Base-by-base conservation (phyloP, 2,329 filamentous ascomycete species). In the Colletotrichum sp. region DNA sequence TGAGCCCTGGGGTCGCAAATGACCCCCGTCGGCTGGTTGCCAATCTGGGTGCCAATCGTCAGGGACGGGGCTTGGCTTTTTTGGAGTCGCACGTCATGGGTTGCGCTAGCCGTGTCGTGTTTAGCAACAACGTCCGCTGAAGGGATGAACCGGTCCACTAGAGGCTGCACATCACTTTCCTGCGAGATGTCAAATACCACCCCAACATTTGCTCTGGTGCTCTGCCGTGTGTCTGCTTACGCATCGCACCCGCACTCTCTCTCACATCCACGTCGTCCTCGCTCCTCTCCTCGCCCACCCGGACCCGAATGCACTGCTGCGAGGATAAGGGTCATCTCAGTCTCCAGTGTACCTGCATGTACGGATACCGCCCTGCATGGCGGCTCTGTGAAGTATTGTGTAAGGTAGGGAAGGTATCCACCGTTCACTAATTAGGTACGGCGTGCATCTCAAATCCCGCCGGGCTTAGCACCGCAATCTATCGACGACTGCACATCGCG, bases 111-210 rank as follows among this genome's bases (percentile, higher is more conserved):
- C 39, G 68, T 72, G 30, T 68, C 63, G 73, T 68, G 57, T 64
- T 63, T 52, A 72, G 21, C 48, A 74, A 18, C 39, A 64, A 60
- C 60, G 28, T 39, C 36, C 30, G 32, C 52, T 65, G 69, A 59
- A 72, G 55, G 63, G 73, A 73, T 64, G 69, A 73, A 73, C 73
- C 6, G 39, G n/a, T 72, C 32, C 57, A 64, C 57, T 28, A 61
- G 71, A 43, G 16, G 28, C 36, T 12, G 48, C 64, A 67, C 14
- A 59, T 61, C 57, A 18, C 32, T 39, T 55, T 12, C 24, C 59
- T 14, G 39, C 24, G 26, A 34, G 16, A 21, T 64, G 10, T 32
- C 39, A 39, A 34, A 26, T 65, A 63, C 39, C 36, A 63, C 36
- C n/a, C 21, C 34, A n/a, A 32, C 55, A 26, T 60, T 43, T 10